Conservation (phyloP, 2,329 filamentous ascomycete species). For the Beauveria bassiana region DNA sequence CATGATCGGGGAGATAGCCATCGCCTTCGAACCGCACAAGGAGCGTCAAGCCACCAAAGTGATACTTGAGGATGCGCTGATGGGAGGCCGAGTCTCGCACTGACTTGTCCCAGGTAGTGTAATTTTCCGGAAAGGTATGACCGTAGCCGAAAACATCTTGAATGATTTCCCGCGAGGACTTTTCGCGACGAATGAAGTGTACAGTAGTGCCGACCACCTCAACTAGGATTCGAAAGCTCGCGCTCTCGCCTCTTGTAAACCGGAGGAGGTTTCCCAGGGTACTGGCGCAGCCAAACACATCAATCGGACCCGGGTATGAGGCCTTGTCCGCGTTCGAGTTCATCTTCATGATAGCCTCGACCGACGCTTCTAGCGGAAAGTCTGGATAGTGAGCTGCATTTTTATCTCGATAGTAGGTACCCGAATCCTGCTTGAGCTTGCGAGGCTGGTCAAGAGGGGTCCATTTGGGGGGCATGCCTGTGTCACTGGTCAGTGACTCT, state of each 20-base stretch:
- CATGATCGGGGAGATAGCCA: constrained; percentile 36
- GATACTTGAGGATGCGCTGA: constrained; percentile 53
- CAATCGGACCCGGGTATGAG: constrained; percentile 23
- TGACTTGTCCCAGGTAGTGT: constrained; percentile 54
- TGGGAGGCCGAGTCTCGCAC: constrained; percentile 51
- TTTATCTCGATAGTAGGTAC: constrained; percentile 44
- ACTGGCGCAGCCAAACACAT: constrained; percentile 53
- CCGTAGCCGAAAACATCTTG: constrained; percentile 51
- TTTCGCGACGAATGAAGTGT: constrained; percentile 57
- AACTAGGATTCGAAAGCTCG: constrained; percentile 50
- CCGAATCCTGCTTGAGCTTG: constrained; percentile 35
- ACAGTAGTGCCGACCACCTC: constrained; percentile 48
- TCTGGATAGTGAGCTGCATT: constrained; percentile 43
- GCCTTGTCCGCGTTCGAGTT: background rate
- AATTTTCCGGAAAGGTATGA: constrained; percentile 57
- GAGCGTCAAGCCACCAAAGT: constrained; percentile 40
- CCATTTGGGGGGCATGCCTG: constrained; percentile 45
- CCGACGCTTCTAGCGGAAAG: constrained; percentile 43
- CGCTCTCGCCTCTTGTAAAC: constrained; percentile 38
- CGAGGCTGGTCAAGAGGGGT: constrained; percentile 29
- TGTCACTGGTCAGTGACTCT: constrained; percentile 11
- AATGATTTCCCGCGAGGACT: constrained; percentile 49
- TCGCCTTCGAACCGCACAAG: constrained; percentile 49
- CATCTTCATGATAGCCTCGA: constrained; percentile 30
- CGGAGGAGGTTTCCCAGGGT: constrained; percentile 54